Conservation (phyloP, 805 yeast genomes). For the Ogataea zsoltii region DNA sequence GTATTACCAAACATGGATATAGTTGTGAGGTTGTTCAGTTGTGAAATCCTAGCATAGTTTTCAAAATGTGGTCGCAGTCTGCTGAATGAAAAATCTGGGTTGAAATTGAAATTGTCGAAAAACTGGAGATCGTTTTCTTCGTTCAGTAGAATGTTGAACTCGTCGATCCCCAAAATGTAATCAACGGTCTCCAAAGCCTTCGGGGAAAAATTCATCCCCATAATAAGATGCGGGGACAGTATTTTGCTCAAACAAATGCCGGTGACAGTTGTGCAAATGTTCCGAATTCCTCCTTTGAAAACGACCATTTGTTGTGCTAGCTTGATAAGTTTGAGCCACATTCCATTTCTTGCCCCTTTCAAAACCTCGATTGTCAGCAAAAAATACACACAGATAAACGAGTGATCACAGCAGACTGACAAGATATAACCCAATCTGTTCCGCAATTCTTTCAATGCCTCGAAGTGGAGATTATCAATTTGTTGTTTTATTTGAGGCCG, state of each 20-base stretch:
- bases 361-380: conserved; percentile 16
- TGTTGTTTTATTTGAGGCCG: neutral
- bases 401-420: conserved; percentile 25
- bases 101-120: conserved; percentile 17
- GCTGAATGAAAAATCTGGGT: conserved; percentile 6
- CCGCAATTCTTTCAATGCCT: conserved; percentile 14
- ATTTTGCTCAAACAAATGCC: conserved; percentile 21
- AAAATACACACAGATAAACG: conserved; percentile 17
- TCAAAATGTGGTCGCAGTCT: conserved; percentile 9
- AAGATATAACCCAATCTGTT: conserved; percentile 13
- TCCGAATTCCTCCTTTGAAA: conserved; percentile 20
- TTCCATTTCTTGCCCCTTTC: conserved; percentile 10
- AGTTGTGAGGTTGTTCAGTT: conserved; percentile 8
- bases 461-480: conserved; percentile 8
- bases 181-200: neutral
- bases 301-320: conserved; percentile 20
- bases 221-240: conserved; percentile 11
- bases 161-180: conserved; percentile 11
- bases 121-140: conserved; percentile 9
- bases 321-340: conserved; percentile 12
- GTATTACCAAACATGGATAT: conserved; percentile 13
- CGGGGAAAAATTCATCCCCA: conserved; percentile 4
- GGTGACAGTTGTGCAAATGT: conserved; percentile 13
- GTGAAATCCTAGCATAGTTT: conserved; percentile 15
- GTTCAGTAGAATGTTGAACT: conserved; percentile 10